phyloP scores from a whole-genome alignment of 2,329 filamentous ascomycete genomes.

The Aspergillus sp. region DNA sequence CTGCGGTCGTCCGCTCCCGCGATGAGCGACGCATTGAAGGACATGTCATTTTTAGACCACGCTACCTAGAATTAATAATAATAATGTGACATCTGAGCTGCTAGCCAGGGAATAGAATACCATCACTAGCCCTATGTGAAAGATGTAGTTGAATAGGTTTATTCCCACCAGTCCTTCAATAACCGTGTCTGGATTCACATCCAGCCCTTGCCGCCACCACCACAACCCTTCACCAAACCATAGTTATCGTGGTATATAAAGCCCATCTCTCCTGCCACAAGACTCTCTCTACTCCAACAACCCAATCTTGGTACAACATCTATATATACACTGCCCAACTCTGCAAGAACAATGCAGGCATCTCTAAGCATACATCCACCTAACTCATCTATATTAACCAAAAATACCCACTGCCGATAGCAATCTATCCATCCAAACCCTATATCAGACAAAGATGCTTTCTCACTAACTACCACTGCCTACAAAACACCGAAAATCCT shows the following conservation, averaged over 20 bases:
- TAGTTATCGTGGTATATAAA: not conserved
- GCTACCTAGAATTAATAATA: constrained; percentile 28
- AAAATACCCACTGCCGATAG: too few species aligned
- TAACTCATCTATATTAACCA: too few species aligned
- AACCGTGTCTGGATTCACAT: not conserved
- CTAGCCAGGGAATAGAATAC: not conserved
- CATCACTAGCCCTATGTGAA: too few species aligned
- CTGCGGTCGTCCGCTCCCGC: constrained; percentile 14
- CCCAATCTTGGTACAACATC: too few species aligned
- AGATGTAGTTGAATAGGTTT: not conserved
- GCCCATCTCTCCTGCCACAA: not conserved
- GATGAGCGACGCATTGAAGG: constrained; percentile 15
- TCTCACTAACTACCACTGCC: too few species aligned
- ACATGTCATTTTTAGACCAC: constrained; percentile 23
- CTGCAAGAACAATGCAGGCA: too few species aligned
- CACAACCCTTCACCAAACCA: not conserved
- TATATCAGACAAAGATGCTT: too few species aligned
- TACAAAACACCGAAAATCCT: too few species aligned
- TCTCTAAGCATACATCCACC: too few species aligned
- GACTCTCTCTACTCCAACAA: too few species aligned
- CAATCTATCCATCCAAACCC: too few species aligned
- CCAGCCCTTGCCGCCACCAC: not conserved
- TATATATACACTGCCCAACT: too few species aligned
- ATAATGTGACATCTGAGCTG: constrained; percentile 18
- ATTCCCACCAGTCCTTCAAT: not conserved